Conservation (phyloP, 805 yeast genomes). For the Zygosaccharomyces pseudorouxii region DNA sequence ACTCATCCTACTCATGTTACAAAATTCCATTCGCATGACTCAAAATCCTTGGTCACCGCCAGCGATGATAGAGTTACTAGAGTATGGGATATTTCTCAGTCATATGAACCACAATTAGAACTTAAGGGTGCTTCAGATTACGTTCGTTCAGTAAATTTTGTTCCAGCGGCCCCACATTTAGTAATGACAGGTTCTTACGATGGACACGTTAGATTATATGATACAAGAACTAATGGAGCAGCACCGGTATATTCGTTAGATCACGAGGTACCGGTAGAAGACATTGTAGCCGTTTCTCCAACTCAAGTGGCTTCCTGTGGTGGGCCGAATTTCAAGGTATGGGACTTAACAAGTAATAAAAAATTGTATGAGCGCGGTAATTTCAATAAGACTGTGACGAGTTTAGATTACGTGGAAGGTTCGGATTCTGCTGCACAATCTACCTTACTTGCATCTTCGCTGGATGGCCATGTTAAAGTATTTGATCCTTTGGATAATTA, state of each 20-base stretch:
- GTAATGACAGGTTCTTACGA: conserved; percentile 95
- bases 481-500: conserved; percentile 75
- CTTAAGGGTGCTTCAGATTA: conserved; percentile 81
- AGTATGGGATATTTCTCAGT: conserved; percentile 81
- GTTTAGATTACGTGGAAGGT: conserved; percentile 42
- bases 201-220: conserved; percentile 78
- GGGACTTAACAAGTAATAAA: conserved; percentile 83
- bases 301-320: conserved; percentile 72
- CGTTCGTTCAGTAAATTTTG: conserved; percentile 73
- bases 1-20: conserved; percentile 90
- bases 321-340: conserved; percentile 76
- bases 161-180: conserved; percentile 70
- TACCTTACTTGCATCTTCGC: conserved; percentile 81
- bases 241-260: conserved; percentile 59
- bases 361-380: conserved; percentile 66
- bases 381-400: conserved; percentile 91
- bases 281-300: conserved; percentile 69
- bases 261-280: conserved; percentile 82
- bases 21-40: conserved; percentile 76
- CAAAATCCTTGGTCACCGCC: conserved; percentile 63
- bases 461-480: conserved; percentile 96
- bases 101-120: conserved; percentile 63
- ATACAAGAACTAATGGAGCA: conserved; percentile 54
- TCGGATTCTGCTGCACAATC: conserved; percentile 33
- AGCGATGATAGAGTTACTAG: conserved; percentile 87